phyloP scores from a whole-genome alignment of 2,329 filamentous ascomycete species.

The Clarireedia hainanense region DNA sequence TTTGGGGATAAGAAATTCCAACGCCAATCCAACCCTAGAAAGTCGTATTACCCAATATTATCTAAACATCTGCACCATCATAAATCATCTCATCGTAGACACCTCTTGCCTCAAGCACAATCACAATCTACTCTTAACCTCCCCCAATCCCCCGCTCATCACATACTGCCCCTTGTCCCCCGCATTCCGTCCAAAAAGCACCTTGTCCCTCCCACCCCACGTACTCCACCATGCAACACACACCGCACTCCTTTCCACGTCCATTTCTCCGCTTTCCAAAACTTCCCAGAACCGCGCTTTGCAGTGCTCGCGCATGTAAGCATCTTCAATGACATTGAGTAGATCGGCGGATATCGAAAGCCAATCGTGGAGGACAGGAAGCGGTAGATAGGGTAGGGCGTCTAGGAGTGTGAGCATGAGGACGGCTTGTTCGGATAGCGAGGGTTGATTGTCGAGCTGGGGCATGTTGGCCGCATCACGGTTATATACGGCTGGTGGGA shows the following conservation, averaged over 20 bases:
- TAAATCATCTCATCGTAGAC: background rate
- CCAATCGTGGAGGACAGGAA: constrained; percentile 56
- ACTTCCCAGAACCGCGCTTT: constrained; percentile 60
- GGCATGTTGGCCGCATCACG: constrained; percentile 25
- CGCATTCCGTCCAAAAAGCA: constrained; percentile 17
- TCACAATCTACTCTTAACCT: constrained; percentile 21
- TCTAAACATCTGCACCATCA: background rate
- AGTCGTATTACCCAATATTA: background rate
- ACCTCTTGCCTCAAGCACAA: background rate
- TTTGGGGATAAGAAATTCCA: too few species aligned
- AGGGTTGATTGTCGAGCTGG: constrained; percentile 26
- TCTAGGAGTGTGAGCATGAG: constrained; percentile 58
- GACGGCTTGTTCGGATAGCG: constrained; percentile 52
- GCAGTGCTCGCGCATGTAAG: constrained; percentile 47
- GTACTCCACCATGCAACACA: constrained; percentile 62
- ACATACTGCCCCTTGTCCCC: constrained; percentile 15
- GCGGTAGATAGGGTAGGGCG: constrained; percentile 51
- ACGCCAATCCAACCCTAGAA: background rate
- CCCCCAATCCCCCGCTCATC: constrained; percentile 26
- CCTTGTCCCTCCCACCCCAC: constrained; percentile 34
- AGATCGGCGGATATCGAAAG: constrained; percentile 54
- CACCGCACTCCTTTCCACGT: constrained; percentile 56
- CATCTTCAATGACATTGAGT: constrained; percentile 47
- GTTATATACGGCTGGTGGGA: constrained; percentile 25
- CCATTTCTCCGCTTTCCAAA: constrained; percentile 58